Conservation (phyloP, 345 rosid species). For the Salix viminalis region DNA sequence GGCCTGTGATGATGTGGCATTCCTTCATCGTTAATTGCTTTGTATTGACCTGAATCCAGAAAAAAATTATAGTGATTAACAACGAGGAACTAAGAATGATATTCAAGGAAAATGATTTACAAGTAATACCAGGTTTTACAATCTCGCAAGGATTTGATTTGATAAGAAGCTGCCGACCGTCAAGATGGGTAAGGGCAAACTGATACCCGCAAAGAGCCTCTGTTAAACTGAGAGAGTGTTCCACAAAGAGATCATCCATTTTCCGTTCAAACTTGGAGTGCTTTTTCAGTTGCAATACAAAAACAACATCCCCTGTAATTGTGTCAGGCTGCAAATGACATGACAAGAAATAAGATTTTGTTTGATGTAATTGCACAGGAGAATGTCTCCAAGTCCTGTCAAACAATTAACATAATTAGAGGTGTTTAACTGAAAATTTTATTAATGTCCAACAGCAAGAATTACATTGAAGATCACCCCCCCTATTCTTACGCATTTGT, state of each 20-base stretch:
- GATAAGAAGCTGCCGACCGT: conserved; percentile 59
- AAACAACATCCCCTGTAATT: conserved; percentile 42
- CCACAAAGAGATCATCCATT: conserved; percentile 19
- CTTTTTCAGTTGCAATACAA: conserved; percentile 46
- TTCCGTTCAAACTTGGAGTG: conserved; percentile 49
- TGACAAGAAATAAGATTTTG: background rate
- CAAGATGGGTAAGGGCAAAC: conserved; percentile 54
- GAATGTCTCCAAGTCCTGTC: background rate
- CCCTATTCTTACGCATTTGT: background rate
- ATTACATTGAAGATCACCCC: background rate
- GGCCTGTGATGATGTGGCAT: conserved; percentile 70
- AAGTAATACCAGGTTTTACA: conserved; percentile 48
- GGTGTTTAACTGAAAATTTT: background rate
- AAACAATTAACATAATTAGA: background rate
- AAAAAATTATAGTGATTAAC: background rate
- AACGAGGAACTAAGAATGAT: background rate
- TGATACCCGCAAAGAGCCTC: conserved; percentile 73
- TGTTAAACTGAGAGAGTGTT: conserved; percentile 44
- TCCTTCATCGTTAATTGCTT: conserved; percentile 71
- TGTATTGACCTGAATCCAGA: conserved; percentile 45
- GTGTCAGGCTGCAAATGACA: conserved; percentile 39
- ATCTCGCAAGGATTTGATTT: conserved; percentile 62
- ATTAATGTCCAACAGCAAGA: background rate
- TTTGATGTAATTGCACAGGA: background rate
- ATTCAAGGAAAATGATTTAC: background rate